Base-by-base conservation (phyloP, 495 filamentous ascomycete species). In the Talaromyces stipitatus region DNA sequence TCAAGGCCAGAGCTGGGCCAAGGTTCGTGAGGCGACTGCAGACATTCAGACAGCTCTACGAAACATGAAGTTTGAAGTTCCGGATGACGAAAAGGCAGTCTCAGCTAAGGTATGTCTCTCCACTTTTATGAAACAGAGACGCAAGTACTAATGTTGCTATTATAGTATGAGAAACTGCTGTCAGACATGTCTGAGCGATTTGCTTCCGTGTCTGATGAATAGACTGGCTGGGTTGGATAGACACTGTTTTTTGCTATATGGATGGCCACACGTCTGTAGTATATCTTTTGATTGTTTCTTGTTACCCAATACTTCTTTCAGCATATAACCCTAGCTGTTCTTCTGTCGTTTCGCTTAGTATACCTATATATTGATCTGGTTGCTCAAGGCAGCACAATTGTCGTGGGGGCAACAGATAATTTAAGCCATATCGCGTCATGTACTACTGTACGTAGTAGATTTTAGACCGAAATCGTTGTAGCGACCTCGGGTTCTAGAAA, bases 121-220 rank as follows among this genome's bases (percentile, higher is more conserved):
- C 45, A 9, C 14, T 1, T 7, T 16, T 23, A 28, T 10, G 12
- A 12, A 14, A 12, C 50, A 26, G 26, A 14, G 22, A 46, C 30
- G 36, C n/a, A 48, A 22, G n/a, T n/a, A 50, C 61, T 63, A 55
- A 62, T 63, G 55, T 55, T 53, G 3, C 14, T 12, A 56, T 33
- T 28, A 22, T 55, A 91, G 87, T 98, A 97, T 69, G 94, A 98
- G 80, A 86, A 85, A 64, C 80, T 97, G 63, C 78, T 89, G 63
- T 90, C 95, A 73, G 80, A 80, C 58, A 91, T 98, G 92, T 83
- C 86, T 56, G 95, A 98, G 72, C 91, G 95, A 70, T 98, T 97
- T 73, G 95, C 95, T 18, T 83, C 89, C 11, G 90, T 97, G 51
- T 80, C 85, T 63, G 94, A 98, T 72, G 94, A 97, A 80, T 98